Percentiles rank a stretch among this genome's conserved stretches.
Conservation (phyloP, 2,329 filamentous ascomycete genomes). For the Elsinoe ampelina region DNA sequence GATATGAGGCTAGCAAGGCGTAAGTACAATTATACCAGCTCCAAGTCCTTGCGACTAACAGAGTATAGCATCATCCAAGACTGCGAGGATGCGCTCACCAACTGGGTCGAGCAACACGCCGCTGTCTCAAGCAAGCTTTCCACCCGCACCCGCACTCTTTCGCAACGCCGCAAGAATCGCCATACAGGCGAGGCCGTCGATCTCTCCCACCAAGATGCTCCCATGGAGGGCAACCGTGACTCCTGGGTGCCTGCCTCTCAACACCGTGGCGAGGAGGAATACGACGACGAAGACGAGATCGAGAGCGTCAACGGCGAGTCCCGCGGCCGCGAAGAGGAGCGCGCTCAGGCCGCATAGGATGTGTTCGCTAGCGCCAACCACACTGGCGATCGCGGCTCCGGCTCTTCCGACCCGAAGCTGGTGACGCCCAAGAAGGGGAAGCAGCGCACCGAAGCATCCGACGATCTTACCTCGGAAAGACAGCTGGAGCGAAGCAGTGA, state of each 20-base stretch:
- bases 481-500: neutral
- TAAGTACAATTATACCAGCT: conserved; percentile 25
- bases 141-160: conserved; percentile 76
- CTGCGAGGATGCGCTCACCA: conserved; percentile 92
- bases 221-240: conserved; percentile 58
- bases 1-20: conserved; percentile 95
- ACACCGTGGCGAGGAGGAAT: conserved; percentile 50
- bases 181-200: conserved; percentile 64
- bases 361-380: neutral
- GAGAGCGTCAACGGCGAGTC: conserved; percentile 39
- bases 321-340: conserved; percentile 41
- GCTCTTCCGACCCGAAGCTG: neutral
- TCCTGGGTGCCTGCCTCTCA: conserved; percentile 73
- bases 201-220: conserved; percentile 71
- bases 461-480: neutral
- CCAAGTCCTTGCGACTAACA: conserved; percentile 18
- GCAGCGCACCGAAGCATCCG: neutral
- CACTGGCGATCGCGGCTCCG: neutral
- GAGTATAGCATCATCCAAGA: conserved; percentile 78
- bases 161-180: conserved; percentile 64
- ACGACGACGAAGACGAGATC: conserved; percentile 56
- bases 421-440: neutral
- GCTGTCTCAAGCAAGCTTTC: conserved; percentile 82
- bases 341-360: conserved; percentile 23
- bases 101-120: conserved; percentile 89